These are phyloP conservation scores for Arthrinium phaeospermum DNA, from an alignment of 2,329 filamentous ascomycete genomes.

Conservation along the genomic window DNA sequence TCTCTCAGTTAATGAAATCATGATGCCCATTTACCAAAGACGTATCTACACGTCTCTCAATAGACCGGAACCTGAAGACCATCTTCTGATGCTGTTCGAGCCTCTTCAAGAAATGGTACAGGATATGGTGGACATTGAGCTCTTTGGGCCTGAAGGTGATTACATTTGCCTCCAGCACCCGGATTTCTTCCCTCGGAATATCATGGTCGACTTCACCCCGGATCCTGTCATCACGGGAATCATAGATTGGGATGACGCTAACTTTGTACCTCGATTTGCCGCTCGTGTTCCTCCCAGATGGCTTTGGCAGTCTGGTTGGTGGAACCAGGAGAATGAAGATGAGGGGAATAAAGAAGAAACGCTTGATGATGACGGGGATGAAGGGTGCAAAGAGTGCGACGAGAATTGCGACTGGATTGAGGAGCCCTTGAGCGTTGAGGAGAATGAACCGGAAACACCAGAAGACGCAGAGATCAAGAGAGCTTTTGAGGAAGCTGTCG, in stretches of 20 bases:
- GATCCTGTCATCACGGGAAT: conserved; percentile 22
- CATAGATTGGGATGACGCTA: conserved; percentile 23
- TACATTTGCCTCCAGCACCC: conserved; percentile 22
- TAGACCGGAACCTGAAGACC: background rate
- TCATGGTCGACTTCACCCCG: conserved; percentile 26
- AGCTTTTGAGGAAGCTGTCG: conserved; percentile 22
- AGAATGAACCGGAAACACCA: background rate
- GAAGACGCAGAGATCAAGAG: conserved; percentile 26
- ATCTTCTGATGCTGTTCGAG: background rate
- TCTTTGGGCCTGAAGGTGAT: conserved; percentile 17
- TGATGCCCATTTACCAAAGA: background rate
- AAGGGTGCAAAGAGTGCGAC: background rate
- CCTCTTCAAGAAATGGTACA: background rate
- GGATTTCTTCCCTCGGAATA: conserved; percentile 26
- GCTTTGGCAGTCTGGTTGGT: background rate
- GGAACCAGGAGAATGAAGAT: background rate
- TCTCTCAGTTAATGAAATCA: background rate
- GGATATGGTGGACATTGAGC: background rate
- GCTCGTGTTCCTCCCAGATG: background rate
- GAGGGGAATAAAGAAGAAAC: background rate
- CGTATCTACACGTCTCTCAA: background rate
- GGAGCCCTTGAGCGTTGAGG: background rate
- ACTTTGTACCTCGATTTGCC: background rate
- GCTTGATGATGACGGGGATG: background rate
- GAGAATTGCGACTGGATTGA: background rate